Evolutionary conservation across 441 rosid genomes (phyloP).

Genomic region (Populus tomentosa): DNA sequence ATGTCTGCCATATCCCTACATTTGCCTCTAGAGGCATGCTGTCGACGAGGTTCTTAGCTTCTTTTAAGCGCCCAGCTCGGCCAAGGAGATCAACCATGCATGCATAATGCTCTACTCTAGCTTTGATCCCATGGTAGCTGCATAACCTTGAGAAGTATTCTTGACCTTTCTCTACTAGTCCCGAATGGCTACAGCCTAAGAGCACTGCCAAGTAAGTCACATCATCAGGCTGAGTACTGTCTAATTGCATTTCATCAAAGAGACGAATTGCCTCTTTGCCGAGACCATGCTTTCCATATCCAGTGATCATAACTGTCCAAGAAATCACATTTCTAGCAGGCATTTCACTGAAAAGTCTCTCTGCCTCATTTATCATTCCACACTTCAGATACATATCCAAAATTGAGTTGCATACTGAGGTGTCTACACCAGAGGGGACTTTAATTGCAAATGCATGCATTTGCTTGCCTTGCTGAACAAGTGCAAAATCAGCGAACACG

Average conservation of each 20-base stretch:
- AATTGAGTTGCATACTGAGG: slow-evolving; percentile 61
- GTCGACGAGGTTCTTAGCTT: slow-evolving; percentile 65
- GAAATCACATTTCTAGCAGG: slow-evolving; percentile 59
- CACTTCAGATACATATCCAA: slow-evolving; percentile 90
- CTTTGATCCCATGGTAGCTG: slow-evolving; percentile 32
- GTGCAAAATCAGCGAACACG: slow-evolving; percentile 80
- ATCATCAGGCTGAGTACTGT: slow-evolving; percentile 56
- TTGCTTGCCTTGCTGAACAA: slow-evolving; percentile 78
- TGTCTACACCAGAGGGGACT: slow-evolving; percentile 57
- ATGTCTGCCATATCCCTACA: slow-evolving; percentile 83
- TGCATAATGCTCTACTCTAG: slow-evolving; percentile 76
- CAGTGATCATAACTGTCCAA: slow-evolving; percentile 88
- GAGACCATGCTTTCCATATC: slow-evolving; percentile 86
- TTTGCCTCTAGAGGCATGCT: slow-evolving; percentile 63
- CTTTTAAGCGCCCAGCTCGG: slow-evolving; percentile 65
- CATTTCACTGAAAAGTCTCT: slow-evolving; percentile 53
- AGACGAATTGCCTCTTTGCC: slow-evolving; percentile 51
- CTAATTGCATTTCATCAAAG: slow-evolving; percentile 51
- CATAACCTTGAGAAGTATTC: slow-evolving; percentile 47
- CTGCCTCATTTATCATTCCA: slow-evolving; percentile 68
- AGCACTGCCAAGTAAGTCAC: slow-evolving; percentile 78
- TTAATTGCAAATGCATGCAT: slow-evolving; percentile 64
- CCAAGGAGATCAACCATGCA: slow-evolving; percentile 86
- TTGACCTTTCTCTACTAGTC: slow-evolving; percentile 60
- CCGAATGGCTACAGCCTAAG: slow-evolving; percentile 88